A percentile compares a stretch with the other conserved stretches of the same genome.
These are phyloP conservation scores for Brasenia schreberi DNA, from an alignment of 164 flowering plant species.

Conservation along the genomic window DNA sequence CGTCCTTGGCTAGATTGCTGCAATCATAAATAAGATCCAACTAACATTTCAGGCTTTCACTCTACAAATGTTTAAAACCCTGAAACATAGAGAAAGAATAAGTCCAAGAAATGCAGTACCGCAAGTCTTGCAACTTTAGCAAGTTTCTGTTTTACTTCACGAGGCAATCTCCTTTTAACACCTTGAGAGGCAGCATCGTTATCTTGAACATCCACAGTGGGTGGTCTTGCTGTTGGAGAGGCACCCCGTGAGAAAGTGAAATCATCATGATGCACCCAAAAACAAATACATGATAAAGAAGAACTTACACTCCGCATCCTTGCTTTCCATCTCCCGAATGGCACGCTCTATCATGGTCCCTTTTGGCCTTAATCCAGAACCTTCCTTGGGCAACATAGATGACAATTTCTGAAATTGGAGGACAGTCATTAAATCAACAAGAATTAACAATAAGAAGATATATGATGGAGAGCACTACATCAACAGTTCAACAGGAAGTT, in stretches of 20 bases:
- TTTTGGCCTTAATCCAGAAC: constrained; percentile 55
- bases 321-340: constrained; percentile 73
- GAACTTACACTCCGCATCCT: constrained; percentile 75
- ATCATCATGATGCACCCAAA: not conserved
- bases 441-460: not conserved
- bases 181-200: constrained; percentile 62
- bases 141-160: constrained; percentile 86
- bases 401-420: not conserved
- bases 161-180: constrained; percentile 84
- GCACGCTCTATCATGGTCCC: constrained; percentile 74
- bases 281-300: not conserved
- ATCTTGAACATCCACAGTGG: constrained; percentile 56
- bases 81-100: no score
- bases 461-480: not conserved
- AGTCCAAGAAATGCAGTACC: constrained; percentile 27
- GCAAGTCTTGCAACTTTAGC: constrained; percentile 97
- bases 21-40: constrained; percentile 4
- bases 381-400: constrained; percentile 32
- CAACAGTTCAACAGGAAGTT: not conserved
- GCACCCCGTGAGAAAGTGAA: constrained; percentile 1
- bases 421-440: not conserved
- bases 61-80: no score
- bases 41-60: no score
- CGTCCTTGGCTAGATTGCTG: constrained; percentile 80
- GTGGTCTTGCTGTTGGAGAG: constrained; percentile 62